Conservation (phyloP, 129 eudicot species). For the Smallanthus sonchifolius region DNA sequence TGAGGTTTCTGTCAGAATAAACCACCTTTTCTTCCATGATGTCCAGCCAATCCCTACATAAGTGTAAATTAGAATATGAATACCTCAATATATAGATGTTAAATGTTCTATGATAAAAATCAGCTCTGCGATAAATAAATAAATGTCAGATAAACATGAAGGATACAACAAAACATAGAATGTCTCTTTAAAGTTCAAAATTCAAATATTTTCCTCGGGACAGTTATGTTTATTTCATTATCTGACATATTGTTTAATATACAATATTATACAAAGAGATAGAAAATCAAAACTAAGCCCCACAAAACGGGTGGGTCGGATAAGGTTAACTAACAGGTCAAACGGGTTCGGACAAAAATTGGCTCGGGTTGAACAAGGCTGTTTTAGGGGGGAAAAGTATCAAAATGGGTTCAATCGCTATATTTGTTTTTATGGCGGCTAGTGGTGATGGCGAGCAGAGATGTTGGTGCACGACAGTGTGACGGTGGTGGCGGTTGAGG, state of each 20-base stretch:
- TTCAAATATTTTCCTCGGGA: background rate
- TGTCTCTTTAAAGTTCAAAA: background rate
- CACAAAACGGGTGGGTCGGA: background rate
- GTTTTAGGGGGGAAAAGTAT: too few relatives aligned
- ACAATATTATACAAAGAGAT: background rate
- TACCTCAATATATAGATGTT: background rate
- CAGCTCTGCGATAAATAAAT: conserved; percentile 12
- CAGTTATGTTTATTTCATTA: background rate
- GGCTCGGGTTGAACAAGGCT: too few relatives aligned
- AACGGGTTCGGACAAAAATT: too few relatives aligned
- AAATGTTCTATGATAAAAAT: background rate
- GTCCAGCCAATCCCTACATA: conserved; percentile 96
- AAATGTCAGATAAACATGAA: background rate
- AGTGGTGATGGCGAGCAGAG: too few relatives aligned
- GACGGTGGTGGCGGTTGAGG: too few relatives aligned
- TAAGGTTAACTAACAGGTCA: background rate
- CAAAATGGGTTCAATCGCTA: too few relatives aligned
- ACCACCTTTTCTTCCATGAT: conserved; percentile 99
- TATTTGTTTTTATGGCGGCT: too few relatives aligned
- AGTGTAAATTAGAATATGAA: conserved; percentile 4
- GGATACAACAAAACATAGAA: background rate
- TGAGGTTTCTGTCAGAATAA: conserved; percentile 79
- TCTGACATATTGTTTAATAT: background rate
- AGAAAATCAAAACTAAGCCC: background rate
- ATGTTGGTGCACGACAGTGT: too few relatives aligned